Percentiles rank a stretch among this genome's conserved stretches.
These are phyloP conservation scores for Achaetomium macrosporum DNA, from an alignment of 2,329 filamentous ascomycete species.

Conservation along the genomic window DNA sequence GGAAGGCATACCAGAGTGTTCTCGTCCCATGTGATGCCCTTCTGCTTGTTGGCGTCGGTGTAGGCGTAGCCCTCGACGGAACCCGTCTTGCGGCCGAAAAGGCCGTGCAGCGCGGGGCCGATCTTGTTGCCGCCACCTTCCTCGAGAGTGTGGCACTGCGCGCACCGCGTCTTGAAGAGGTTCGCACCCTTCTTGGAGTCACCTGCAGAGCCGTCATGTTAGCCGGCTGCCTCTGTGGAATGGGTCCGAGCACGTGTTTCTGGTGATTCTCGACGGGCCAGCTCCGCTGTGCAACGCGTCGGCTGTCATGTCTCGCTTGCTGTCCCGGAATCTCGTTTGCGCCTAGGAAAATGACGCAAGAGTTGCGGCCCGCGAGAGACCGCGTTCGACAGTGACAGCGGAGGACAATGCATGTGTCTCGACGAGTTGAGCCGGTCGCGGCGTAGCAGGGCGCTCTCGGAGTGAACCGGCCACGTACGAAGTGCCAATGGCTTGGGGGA, in stretches of 20 bases:
- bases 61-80: constrained; percentile 89
- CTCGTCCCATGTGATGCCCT: constrained; percentile 85
- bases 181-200: constrained; percentile 94
- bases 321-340: constrained; percentile 1
- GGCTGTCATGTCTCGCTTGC: background rate
- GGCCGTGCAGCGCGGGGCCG: constrained; percentile 92
- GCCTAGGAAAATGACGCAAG: constrained; percentile 18
- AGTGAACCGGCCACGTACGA: constrained; percentile 2
- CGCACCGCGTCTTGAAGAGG: constrained; percentile 99
- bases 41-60: constrained; percentile 99
- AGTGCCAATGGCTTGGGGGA: constrained; percentile 22
- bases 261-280: background rate
- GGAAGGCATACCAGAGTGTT: constrained; percentile 63
- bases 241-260: background rate
- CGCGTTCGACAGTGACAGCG: background rate
- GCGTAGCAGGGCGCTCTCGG: background rate
- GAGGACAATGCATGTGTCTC: background rate
- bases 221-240: constrained; percentile 1
- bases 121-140: constrained; percentile 92
- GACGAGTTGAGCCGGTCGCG: background rate
- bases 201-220: constrained; percentile 49
- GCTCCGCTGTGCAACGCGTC: constrained; percentile 1
- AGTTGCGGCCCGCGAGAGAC: background rate
- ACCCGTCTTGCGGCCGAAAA: constrained; percentile 94
- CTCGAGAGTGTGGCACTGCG: constrained; percentile 97